A percentile compares a stretch with the other conserved stretches of the same genome.
Conservation (phyloP, 2,329 filamentous ascomycete genomes). For the Aspergillus hortae region DNA sequence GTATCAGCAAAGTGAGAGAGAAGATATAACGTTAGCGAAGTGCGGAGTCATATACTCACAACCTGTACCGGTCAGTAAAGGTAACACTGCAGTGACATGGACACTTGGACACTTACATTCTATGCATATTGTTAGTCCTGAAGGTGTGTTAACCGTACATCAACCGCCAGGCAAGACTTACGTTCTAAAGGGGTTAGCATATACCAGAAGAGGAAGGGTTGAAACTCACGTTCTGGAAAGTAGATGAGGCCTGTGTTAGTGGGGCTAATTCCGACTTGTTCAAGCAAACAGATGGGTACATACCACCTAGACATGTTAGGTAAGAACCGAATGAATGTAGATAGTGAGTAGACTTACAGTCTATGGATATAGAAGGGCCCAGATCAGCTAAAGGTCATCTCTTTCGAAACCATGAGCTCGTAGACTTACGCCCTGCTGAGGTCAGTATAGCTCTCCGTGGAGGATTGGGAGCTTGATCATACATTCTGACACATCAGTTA, state of each 20-base stretch:
- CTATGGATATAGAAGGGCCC: neutral
- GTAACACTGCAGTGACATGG: neutral
- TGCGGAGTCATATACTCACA: neutral
- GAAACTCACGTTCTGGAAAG: conserved; percentile 8
- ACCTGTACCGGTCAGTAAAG: neutral
- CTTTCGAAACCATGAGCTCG: too few species aligned
- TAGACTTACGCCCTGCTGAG: conserved; percentile 8
- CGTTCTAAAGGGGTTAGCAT: conserved; percentile 2
- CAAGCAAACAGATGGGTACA: neutral
- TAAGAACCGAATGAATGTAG: neutral
- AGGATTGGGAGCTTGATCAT: neutral
- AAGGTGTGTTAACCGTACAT: neutral
- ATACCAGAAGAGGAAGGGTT: neutral
- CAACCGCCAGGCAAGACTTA: neutral
- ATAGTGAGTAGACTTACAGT: conserved; percentile 7
- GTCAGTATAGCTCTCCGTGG: neutral
- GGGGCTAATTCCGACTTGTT: neutral
- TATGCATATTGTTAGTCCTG: neutral
- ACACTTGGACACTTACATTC: conserved; percentile 1
- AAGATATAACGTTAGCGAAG: neutral
- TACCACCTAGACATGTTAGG: conserved; percentile 13
- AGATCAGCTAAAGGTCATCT: neutral
- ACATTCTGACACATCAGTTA: neutral
- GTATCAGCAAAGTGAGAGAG: neutral
- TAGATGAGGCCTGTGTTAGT: conserved; percentile 2